Conservation (phyloP, 768 basidiomycete genomes). For the Russula abietina region DNA sequence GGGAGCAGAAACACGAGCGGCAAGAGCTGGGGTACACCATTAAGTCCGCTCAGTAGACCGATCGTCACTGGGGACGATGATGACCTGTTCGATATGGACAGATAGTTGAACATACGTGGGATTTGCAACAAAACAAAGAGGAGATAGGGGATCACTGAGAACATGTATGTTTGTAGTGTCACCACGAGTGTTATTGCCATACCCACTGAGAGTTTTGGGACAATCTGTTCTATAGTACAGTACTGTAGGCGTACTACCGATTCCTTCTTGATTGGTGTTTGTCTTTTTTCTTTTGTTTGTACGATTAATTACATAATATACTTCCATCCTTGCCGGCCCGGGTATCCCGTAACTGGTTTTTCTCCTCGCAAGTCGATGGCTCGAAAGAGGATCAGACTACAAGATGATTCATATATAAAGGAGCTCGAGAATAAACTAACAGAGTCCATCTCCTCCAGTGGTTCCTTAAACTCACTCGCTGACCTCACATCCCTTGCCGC, state of each 20-base stretch:
- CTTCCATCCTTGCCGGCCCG: constrained; percentile 5
- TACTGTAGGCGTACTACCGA: not conserved
- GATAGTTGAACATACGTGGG: constrained; percentile 26
- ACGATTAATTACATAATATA: constrained; percentile 15
- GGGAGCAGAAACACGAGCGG: constrained; percentile 30
- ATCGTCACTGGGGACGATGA: constrained; percentile 60
- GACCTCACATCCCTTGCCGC: constrained; percentile 63
- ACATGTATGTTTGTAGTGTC: constrained; percentile 19
- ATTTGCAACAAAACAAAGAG: not conserved
- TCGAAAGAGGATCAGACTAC: constrained; percentile 29
- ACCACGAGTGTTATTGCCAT: constrained; percentile 14
- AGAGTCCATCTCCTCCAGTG: constrained; percentile 44
- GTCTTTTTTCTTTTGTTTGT: constrained; percentile 4
- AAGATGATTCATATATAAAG: constrained; percentile 32
- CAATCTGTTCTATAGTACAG: constrained; percentile 9
- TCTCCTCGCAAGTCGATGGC: not conserved
- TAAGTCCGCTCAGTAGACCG: constrained; percentile 59
- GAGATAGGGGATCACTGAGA: not conserved
- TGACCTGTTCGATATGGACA: constrained; percentile 65
- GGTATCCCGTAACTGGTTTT: not conserved
- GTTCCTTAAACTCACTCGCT: constrained; percentile 70
- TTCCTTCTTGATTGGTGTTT: constrained; percentile 19
- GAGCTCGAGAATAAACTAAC: constrained; percentile 52
- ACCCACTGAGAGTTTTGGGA: constrained; percentile 15
- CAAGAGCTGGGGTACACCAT: constrained; percentile 37